These are phyloP conservation scores for Pelargonium cotyledonis DNA, from an alignment of 441 rosid species.

Conservation along the genomic window DNA sequence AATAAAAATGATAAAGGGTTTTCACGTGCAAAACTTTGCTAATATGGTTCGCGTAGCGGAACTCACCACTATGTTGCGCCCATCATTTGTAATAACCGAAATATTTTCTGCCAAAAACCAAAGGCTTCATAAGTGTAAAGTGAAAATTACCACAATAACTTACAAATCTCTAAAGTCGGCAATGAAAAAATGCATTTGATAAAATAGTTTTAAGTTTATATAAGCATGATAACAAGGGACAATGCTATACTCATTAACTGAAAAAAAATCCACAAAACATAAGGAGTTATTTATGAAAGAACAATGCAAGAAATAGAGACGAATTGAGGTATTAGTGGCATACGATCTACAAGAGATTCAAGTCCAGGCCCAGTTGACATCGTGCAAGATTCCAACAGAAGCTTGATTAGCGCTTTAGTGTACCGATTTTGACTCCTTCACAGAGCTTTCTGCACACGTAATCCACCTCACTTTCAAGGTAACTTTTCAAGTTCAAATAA, in stretches of 20 bases:
- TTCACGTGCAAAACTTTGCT: not conserved
- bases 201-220: not conserved
- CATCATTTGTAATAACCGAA: conserved; percentile 83
- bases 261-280: not conserved
- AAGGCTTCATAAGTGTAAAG: conserved; percentile 2
- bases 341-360: conserved; percentile 79
- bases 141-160: not conserved
- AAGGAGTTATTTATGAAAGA: not conserved
- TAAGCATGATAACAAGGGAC: not conserved
- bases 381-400: conserved; percentile 1
- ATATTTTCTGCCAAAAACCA: conserved; percentile 43
- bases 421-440: not conserved
- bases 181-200: not conserved
- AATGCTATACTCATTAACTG: not conserved
- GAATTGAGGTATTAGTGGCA: conserved; percentile 13
- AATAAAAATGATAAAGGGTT: not conserved
- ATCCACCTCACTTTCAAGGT: not conserved
- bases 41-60: not conserved
- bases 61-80: conserved; percentile 82
- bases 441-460: not conserved
- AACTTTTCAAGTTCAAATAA: not conserved
- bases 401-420: not conserved
- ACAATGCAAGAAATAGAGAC: not conserved
- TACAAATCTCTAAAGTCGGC: not conserved
- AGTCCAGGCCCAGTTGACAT: conserved; percentile 74